Conservation (phyloP, 2,329 filamentous ascomycete species). For the Arachnomyces sp. region DNA sequence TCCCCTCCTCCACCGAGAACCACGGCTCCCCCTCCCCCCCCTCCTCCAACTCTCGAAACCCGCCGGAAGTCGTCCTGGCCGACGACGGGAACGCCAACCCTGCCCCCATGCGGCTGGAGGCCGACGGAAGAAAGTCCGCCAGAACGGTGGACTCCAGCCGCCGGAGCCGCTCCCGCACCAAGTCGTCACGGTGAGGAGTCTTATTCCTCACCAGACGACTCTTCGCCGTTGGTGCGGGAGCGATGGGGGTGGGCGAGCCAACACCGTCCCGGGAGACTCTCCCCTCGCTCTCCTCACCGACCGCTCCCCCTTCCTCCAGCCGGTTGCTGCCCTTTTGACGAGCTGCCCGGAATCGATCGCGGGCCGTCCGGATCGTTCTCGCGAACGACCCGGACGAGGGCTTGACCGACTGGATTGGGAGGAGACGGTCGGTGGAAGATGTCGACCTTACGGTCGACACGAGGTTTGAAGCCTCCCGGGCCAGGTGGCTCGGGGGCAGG, state of each 20-base stretch:
- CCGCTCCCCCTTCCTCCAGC: constrained; percentile 4
- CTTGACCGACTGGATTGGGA: constrained; percentile 2
- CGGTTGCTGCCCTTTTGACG: constrained; percentile 4
- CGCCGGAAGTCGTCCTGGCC: no score
- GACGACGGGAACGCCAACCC: no score
- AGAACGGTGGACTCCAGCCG: constrained; percentile 8
- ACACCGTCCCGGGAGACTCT: not conserved
- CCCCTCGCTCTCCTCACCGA: not conserved
- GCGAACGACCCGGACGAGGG: constrained; percentile 9
- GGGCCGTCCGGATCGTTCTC: constrained; percentile 8
- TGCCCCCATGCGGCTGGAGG: not conserved
- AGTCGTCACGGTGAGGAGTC: constrained; percentile 4
- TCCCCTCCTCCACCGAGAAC: constrained; percentile 5
- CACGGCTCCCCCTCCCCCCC: no score
- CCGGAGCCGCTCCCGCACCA: constrained; percentile 9
- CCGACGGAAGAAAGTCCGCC: constrained; percentile 5
- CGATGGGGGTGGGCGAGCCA: constrained; percentile 1
- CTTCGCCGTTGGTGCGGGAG: constrained; percentile 6
- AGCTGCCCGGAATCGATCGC: constrained; percentile 5
- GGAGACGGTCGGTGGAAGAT: no score
- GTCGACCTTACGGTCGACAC: no score
- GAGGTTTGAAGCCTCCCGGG: no score
- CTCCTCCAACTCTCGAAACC: no score
- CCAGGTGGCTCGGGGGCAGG: no score
- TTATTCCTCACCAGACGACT: no score